Base-by-base conservation (phyloP, 2,329 filamentous ascomycete species). In the Chaetomium globosum region DNA sequence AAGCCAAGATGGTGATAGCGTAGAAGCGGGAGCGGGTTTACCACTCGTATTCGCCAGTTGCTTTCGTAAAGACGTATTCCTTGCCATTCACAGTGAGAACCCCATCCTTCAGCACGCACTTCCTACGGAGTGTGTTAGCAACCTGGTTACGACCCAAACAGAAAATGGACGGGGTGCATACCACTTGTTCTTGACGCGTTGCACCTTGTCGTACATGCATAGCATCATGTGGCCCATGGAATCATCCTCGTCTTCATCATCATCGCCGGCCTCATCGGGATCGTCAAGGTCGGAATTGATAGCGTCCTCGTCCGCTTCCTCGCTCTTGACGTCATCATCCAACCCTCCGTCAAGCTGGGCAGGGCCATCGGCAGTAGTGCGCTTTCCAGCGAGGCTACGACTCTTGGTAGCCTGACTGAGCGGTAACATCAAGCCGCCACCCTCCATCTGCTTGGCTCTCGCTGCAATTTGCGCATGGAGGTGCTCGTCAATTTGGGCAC, bases 201-300 rank as follows among this genome's bases (percentile, higher is more conserved):
- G 94, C 10, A 99, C 95, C 82, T 99, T 99, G 82, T 99, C 95
- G 76, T 99, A 99, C 76, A 96, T 97, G 82, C 95, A 99, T 49
- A 99, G 88, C 91, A 99, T 98, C 75, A 96, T 93, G 72, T 96
- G 91, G 1, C 89, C 89, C 70, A 90, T 86, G 43, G 88, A 86
- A 52, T 96, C 93, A 66, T 96, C 92, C 16, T 93, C 91, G 59
- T 95, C 93, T 39, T 95, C 92, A 28, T 94, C 91, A 28, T 95
- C 92, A 33, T 91, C 89, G 21, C 87, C 79, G 12, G 92, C 88
- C 67, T 98, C 95, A 68, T 98, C 93, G 0, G 93, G 88, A 74
- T 99, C 95, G 75, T 99, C 95, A 3, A 99, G 87, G 73, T 99
- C 95, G 0, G 95, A 98, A 77, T 99, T 99, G 80, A 99, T 99